Percentiles rank a stretch among this genome's conserved stretches.
These are phyloP conservation scores for Fagopyrum tataricum DNA, from an alignment of 148 eudicot genomes.

Conservation along the genomic window DNA sequence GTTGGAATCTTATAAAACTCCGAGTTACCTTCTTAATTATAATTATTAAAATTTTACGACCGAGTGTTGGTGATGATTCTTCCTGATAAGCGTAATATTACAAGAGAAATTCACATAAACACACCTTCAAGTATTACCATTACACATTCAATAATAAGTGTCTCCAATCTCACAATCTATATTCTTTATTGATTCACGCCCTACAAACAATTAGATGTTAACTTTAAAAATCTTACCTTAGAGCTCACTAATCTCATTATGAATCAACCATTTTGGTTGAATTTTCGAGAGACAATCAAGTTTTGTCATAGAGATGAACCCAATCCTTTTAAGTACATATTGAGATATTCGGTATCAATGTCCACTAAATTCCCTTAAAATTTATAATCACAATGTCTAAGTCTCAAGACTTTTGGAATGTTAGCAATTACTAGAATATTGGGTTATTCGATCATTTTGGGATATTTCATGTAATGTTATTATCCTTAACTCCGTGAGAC, in stretches of 20 bases:
- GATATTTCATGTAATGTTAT: conserved; percentile 21
- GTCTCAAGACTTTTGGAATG: neutral
- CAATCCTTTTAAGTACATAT: conserved; percentile 17
- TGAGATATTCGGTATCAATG: conserved; percentile 8
- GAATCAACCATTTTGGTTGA: conserved; percentile 22
- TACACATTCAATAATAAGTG: conserved; percentile 36
- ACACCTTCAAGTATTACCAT: no score
- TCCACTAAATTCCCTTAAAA: conserved; percentile 1
- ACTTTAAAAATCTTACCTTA: conserved; percentile 18
- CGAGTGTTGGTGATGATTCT: neutral
- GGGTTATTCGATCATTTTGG: conserved; percentile 25
- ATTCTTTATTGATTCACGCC: conserved; percentile 26
- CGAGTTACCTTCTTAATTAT: neutral
- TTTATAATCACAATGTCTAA: conserved; percentile 2
- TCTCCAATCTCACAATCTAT: conserved; percentile 19
- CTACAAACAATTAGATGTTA: conserved; percentile 28
- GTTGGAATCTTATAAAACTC: neutral
- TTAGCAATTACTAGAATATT: neutral
- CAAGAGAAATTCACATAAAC: neutral
- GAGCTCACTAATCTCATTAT: conserved; percentile 16
- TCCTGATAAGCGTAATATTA: neutral
- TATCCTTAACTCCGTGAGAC: conserved; percentile 20
- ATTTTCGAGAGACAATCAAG: conserved; percentile 24
- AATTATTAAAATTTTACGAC: neutral
- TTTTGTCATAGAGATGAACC: conserved; percentile 1